These are phyloP conservation scores for Suhomyces yuchorum DNA, from an alignment of 1,139 yeast species.

Conservation along the genomic window DNA sequence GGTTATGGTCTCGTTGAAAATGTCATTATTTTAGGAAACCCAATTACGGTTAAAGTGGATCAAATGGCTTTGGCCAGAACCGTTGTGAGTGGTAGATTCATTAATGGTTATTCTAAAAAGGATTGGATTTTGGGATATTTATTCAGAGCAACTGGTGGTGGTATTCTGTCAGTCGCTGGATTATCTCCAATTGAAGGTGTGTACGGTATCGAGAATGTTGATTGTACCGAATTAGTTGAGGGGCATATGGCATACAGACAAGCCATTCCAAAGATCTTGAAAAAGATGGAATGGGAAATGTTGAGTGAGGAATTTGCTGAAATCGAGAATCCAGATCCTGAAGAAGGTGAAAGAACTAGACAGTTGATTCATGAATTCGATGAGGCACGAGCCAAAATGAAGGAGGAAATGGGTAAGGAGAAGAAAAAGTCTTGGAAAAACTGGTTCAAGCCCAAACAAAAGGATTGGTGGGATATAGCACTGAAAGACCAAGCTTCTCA, in stretches of 20 bases:
- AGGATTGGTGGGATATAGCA: conserved; percentile 84
- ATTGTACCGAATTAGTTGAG: conserved; percentile 82
- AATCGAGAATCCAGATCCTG: conserved; percentile 95
- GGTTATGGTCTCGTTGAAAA: conserved; percentile 90
- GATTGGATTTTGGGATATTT: conserved; percentile 97
- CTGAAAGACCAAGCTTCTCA: conserved; percentile 4
- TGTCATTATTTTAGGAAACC: conserved; percentile 87
- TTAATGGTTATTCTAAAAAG: conserved; percentile 86
- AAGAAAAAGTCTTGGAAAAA: conserved; percentile 54
- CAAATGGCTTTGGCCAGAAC: conserved; percentile 80
- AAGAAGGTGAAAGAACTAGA: conserved; percentile 77
- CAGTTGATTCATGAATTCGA: conserved; percentile 82
- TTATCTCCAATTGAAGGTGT: conserved; percentile 70
- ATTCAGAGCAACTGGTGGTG: conserved; percentile 95
- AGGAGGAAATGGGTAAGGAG: conserved; percentile 32
- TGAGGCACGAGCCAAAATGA: conserved; percentile 70
- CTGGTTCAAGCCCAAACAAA: conserved; percentile 77
- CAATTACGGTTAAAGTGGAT: conserved; percentile 76
- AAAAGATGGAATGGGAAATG: conserved; percentile 74
- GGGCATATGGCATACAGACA: conserved; percentile 98
- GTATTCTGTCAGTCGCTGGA: conserved; percentile 87
- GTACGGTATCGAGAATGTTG: conserved; percentile 76
- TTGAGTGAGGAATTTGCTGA: conserved; percentile 90
- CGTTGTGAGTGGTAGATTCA: conserved; percentile 86
- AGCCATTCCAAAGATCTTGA: conserved; percentile 81